These are phyloP conservation scores for Neonothopanus nambi DNA, from an alignment of 1,284 basidiomycete species.

Conservation along the genomic window DNA sequence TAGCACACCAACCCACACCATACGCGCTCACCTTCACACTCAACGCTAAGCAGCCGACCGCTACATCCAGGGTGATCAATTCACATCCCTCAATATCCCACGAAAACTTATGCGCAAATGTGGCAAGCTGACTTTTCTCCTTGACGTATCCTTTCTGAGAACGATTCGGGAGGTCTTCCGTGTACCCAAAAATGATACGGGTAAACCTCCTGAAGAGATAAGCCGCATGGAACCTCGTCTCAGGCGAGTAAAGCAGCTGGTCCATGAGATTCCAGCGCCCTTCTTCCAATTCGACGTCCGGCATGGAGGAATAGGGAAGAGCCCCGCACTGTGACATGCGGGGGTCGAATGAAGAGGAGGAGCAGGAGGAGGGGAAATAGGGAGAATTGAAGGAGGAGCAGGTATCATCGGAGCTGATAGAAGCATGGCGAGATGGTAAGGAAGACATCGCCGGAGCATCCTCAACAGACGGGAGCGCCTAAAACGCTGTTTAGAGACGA, in stretches of 20 bases:
- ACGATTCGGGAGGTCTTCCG: conserved; percentile 13
- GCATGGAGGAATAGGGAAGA: background rate
- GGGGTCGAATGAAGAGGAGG: too few species aligned
- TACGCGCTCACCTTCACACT: conserved; percentile 61
- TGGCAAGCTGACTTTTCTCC: background rate
- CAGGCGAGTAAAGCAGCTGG: conserved; percentile 49
- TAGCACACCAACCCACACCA: too few species aligned
- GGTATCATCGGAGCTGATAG: background rate
- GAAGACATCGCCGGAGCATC: background rate
- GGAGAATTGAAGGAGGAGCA: conserved; percentile 12
- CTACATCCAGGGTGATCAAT: conserved; percentile 52
- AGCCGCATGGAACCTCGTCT: conserved; percentile 63
- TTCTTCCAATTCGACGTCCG: conserved; percentile 10
- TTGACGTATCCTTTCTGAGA: background rate
- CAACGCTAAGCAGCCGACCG: conserved; percentile 54
- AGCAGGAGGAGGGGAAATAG: conserved; percentile 20
- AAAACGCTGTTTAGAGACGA: background rate
- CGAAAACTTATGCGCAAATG: background rate
- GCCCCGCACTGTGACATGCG: too few species aligned
- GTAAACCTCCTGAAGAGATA: conserved; percentile 57
- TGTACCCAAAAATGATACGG: conserved; percentile 23
- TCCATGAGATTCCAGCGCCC: conserved; percentile 42
- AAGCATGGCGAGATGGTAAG: background rate
- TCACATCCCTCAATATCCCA: conserved; percentile 32
- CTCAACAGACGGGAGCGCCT: conserved; percentile 4